Percentiles rank a stretch among this genome's conserved stretches.
Evolutionary conservation across 2,329 filamentous ascomycete genomes (phyloP).

Genomic region (Samsoniella hepiali): DNA sequence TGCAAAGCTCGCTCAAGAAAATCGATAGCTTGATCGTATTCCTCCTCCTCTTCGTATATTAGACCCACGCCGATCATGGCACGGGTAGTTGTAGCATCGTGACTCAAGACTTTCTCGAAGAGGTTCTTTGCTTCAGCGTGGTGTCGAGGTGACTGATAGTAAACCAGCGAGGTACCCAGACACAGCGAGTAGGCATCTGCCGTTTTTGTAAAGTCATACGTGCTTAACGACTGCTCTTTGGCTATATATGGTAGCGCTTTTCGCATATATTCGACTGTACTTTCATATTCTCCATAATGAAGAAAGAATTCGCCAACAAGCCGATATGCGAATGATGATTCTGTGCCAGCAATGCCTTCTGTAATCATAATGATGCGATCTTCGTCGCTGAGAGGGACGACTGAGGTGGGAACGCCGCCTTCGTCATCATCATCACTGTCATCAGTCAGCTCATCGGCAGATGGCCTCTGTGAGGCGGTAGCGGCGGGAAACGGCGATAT

Average conservation of each 20-base stretch:
- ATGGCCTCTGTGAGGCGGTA: constrained; percentile 24
- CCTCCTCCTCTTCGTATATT: constrained; percentile 89
- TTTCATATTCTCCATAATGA: constrained; percentile 80
- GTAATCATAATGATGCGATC: constrained; percentile 80
- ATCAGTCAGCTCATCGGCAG: constrained; percentile 40
- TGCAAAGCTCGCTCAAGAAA: constrained; percentile 75
- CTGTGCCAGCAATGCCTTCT: constrained; percentile 62
- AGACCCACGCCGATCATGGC: constrained; percentile 87
- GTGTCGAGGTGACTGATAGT: constrained; percentile 84
- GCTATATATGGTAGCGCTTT: constrained; percentile 63
- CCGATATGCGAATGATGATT: constrained; percentile 78
- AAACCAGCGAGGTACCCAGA: constrained; percentile 83
- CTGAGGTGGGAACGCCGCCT: constrained; percentile 50
- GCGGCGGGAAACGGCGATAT: constrained; percentile 72
- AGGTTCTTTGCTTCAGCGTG: constrained; percentile 84
- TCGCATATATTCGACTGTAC: constrained; percentile 73
- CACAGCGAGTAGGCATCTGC: constrained; percentile 71
- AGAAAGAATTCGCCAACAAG: constrained; percentile 82
- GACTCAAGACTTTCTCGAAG: constrained; percentile 76
- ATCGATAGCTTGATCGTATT: constrained; percentile 75
- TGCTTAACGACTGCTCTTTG: constrained; percentile 62
- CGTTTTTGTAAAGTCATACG: constrained; percentile 65
- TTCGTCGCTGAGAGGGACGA: constrained; percentile 64
- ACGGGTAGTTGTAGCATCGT: constrained; percentile 71
- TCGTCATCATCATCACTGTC: constrained; percentile 60